Conservation (phyloP, 495 filamentous ascomycete species). For the Aspergillus baeticus region DNA sequence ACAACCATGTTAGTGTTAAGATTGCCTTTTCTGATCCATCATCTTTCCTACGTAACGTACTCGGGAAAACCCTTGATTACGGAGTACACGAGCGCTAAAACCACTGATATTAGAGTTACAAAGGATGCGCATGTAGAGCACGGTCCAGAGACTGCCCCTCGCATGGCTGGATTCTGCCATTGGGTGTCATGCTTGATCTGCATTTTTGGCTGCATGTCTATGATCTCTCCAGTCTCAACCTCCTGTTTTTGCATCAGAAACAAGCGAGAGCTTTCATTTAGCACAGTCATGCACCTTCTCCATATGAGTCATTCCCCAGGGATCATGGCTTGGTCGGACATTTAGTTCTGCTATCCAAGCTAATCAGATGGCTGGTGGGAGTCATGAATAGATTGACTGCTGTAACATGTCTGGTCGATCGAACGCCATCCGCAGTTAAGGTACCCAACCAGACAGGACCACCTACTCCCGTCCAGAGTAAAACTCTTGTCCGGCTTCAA, state of each 20-base stretch:
- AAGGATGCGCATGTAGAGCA: conserved; percentile 20
- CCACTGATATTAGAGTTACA: conserved; percentile 5
- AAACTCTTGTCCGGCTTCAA: background rate
- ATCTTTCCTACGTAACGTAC: conserved; percentile 6
- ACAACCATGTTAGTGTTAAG: background rate
- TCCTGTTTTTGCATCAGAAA: conserved; percentile 1
- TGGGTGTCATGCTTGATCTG: conserved; percentile 16
- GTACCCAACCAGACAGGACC: conserved; percentile 21
- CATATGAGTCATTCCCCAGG: conserved; percentile 11
- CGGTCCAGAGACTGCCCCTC: conserved; percentile 22
- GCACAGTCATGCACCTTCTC: background rate
- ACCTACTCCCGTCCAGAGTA: background rate
- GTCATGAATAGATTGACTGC: conserved; percentile 2
- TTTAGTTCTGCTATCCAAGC: conserved; percentile 6
- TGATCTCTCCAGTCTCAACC: conserved; percentile 11
- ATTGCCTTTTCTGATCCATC: conserved; percentile 6
- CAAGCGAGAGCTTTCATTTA: background rate
- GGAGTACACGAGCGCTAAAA: too few species aligned
- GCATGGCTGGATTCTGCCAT: conserved; percentile 9
- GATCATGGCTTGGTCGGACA: conserved; percentile 3
- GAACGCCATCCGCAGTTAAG: conserved; percentile 23
- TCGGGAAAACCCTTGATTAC: conserved; percentile 6
- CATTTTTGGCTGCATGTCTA: conserved; percentile 18
- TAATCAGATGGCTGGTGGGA: conserved; percentile 3
- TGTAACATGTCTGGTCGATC: conserved; percentile 8